Evolutionary conservation across 208 protist species (phyloP), one percentile per base, ranked within the genome.

Genomic region (Trypanosoma brucei): DNA sequence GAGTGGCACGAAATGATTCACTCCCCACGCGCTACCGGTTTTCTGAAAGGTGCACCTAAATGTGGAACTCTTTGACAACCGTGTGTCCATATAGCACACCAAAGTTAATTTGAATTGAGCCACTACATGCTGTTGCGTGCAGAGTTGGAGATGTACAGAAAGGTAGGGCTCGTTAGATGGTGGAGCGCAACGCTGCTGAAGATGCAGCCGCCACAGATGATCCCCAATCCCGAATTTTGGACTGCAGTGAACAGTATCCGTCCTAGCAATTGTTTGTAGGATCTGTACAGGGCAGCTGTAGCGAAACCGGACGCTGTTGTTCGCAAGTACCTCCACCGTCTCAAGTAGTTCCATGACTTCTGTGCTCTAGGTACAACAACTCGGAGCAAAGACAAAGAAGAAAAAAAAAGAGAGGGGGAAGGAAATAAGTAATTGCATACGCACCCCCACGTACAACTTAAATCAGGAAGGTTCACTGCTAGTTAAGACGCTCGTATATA

Each of bases 1-100:
- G 34, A 93, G 71, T 8, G 75, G 54, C 45, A 93, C 83, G 53
- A 95, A 95, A 69, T 92, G 82, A 63, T 95, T 88, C 58, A 95
- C 75, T 3, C 89, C 89, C 85, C 86, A 95, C 11, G 89, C 89
- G 56, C 76, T 91, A 39, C 84, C 83, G 0, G 76, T 75, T 67
- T 86, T 88, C 55, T 84, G 85, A 66, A 93, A 95, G 14, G 80
- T 79, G 70, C 89, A 95, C 70, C 84, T 81, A 71, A 95, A 95
- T 0, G 78, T 80, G 65, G 92, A 87, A 46, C 75, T 83, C 62
- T 84, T 84, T 42, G 79, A 86, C 52, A 64, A 64, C 44, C 75
- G 69, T 8, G 83, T 80, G 61, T 95, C 83, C 39, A 72, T 63
- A 42, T 81, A 83, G 73, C 74, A 86, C 1, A 85, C 65, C 14